Evolutionary conservation across 2,329 filamentous ascomycete genomes (phyloP).

Genomic region (Bipolaris victoriae): DNA sequence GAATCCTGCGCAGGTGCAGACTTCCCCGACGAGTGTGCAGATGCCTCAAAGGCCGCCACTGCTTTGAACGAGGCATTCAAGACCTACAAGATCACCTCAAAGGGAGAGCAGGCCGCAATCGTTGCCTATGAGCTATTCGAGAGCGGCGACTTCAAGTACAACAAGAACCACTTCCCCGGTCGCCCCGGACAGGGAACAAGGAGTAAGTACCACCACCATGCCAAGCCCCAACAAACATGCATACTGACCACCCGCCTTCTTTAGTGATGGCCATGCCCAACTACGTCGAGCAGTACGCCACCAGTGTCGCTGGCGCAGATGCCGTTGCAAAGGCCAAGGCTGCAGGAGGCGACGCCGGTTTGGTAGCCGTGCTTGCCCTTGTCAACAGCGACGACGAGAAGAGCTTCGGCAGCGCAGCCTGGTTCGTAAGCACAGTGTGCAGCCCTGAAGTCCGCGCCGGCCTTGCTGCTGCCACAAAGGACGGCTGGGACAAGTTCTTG

Average conservation of each 20-base stretch:
- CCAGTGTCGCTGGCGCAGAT: constrained; percentile 49
- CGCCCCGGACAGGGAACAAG: constrained; percentile 71
- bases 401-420: constrained; percentile 65
- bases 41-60: constrained; percentile 64
- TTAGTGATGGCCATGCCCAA: constrained; percentile 64
- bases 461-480: constrained; percentile 55
- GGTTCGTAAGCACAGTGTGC: constrained; percentile 67
- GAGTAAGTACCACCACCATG: background rate
- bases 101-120: constrained; percentile 70
- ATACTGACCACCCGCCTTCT: background rate
- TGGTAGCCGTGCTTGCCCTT: constrained; percentile 56
- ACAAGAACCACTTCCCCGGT: constrained; percentile 66
- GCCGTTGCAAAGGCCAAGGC: constrained; percentile 39
- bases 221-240: too few species aligned
- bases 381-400: constrained; percentile 55
- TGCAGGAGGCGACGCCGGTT: constrained; percentile 43
- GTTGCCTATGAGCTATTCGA: constrained; percentile 75
- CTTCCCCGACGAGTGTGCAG: constrained; percentile 63
- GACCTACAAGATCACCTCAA: constrained; percentile 61
- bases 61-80: constrained; percentile 63
- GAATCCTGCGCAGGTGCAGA: constrained; percentile 57
- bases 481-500: constrained; percentile 62
- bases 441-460: constrained; percentile 49
- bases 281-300: constrained; percentile 64
- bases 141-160: constrained; percentile 72